Base-by-base conservation (phyloP, 495 filamentous ascomycete genomes). In the Penicillium pancosmium region DNA sequence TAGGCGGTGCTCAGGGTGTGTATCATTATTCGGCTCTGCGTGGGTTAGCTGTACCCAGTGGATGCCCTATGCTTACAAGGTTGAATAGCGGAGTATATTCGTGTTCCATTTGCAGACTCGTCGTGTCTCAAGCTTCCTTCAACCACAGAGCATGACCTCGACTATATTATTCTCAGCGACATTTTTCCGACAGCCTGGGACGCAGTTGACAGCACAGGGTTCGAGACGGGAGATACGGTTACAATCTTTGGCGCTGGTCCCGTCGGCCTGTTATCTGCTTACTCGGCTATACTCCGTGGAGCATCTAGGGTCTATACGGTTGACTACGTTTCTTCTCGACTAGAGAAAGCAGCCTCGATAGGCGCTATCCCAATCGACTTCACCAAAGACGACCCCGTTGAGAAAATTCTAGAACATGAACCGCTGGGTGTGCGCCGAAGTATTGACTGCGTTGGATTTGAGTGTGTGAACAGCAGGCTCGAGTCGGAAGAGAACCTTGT, bases 161-260 rank as follows among this genome's bases (percentile, higher is more conserved):
- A 55, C 53, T 55, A 55, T 55, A 27, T 55, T 21, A 55, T 55
- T 13, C 8, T 84, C 84, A 64, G 77, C 69, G 11, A 81, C 72
- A 7, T 56, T 74, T 5, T 41, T 5, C 38, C 38, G 5, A 41
- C 38, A 41, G 38, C 38, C 38, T 41, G 38, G 38, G 38, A 41
- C 15, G 38, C 38, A 41, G 15, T 41, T 41, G 38, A 41, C 38
- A 41, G 5, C 38, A 41, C 38, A n/a, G 38, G 38, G 38, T 41
- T 41, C 15, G 38, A 41, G 38, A 1, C 38, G 38, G 38, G 38
- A 41, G 38, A 41, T 41, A 41, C 38, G 15, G 38, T 41, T 13
- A n/a, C 38, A 41, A 41, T 41, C 15, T 41, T 41, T 41, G 38
- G 38, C 38, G 10, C 12, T 41, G 38, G 38, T 15, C 38, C 38